Conservation (phyloP, 768 basidiomycete species). For the Auriculariales sp. region DNA sequence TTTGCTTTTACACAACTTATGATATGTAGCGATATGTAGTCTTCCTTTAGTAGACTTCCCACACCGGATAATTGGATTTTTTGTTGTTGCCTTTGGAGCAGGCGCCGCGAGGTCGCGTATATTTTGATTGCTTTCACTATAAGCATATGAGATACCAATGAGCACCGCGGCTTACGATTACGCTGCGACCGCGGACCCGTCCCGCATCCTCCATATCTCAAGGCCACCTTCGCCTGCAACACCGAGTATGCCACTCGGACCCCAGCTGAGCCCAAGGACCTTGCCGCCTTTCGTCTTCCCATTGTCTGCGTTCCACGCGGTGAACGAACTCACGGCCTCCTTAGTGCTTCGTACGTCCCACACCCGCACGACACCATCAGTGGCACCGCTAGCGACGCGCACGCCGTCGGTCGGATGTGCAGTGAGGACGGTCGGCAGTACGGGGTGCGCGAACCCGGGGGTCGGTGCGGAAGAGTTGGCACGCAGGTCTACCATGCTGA, state of each 20-base stretch:
- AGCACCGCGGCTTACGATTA: too few species aligned
- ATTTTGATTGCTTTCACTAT: too few species aligned
- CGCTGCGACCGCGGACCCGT: too few species aligned
- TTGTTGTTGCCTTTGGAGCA: too few species aligned
- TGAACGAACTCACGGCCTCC: constrained; percentile 48
- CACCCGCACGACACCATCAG: constrained; percentile 62
- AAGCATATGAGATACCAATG: too few species aligned
- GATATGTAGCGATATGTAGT: too few species aligned
- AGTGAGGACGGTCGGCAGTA: constrained; percentile 53
- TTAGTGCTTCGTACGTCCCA: constrained; percentile 69
- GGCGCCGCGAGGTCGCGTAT: too few species aligned
- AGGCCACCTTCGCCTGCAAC: constrained; percentile 53
- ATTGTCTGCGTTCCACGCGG: constrained; percentile 29
- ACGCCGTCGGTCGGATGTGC: constrained; percentile 12
- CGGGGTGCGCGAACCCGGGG: constrained; percentile 39
- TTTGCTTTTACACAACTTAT: too few species aligned
- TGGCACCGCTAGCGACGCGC: constrained; percentile 48
- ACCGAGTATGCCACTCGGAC: constrained; percentile 31
- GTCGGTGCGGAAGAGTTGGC: constrained; percentile 20
- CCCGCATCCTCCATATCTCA: constrained; percentile 45
- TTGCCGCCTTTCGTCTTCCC: too few species aligned
- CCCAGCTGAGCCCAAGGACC: constrained; percentile 47
- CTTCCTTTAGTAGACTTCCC: too few species aligned
- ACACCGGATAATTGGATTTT: too few species aligned
- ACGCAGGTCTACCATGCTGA: constrained; percentile 55